phyloP scores from a whole-genome alignment of 2,329 filamentous ascomycete genomes.

The Phyllosticta citrichinensis region DNA sequence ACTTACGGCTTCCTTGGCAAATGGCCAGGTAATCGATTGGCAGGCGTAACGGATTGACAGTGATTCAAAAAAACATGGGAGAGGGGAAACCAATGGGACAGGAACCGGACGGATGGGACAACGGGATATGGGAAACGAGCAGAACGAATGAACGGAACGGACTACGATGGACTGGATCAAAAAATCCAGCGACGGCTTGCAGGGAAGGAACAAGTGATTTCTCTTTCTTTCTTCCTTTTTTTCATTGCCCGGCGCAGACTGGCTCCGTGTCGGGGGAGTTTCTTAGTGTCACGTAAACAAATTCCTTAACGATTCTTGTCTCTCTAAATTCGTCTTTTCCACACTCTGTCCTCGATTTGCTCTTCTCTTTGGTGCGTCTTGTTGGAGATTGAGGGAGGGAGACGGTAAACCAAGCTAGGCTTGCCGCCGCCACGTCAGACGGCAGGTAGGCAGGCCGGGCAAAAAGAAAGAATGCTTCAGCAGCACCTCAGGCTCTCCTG shows the following conservation, averaged over 20 bases:
- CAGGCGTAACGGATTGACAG: background rate
- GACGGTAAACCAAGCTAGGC: too few relatives aligned
- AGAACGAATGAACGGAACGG: background rate
- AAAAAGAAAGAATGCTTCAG: background rate
- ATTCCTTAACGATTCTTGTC: background rate
- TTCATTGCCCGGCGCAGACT: background rate
- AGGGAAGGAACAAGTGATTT: background rate
- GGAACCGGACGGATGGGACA: background rate
- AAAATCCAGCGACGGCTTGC: background rate
- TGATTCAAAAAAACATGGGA: background rate
- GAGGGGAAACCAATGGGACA: too few relatives aligned
- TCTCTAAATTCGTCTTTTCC: background rate
- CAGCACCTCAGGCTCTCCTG: background rate
- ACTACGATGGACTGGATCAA: background rate
- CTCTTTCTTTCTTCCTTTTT: too few relatives aligned
- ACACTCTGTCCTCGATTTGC: background rate
- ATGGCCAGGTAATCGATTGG: background rate
- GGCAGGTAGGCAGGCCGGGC: background rate
- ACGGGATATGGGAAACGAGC: background rate
- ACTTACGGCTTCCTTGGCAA: background rate
- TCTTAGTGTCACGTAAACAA: background rate
- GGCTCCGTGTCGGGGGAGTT: background rate
- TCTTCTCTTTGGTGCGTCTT: background rate
- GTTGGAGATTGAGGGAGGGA: background rate
- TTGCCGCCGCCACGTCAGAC: background rate